phyloP scores from a whole-genome alignment of 768 basidiomycete species.

The Xerocomellus dryophilus region DNA sequence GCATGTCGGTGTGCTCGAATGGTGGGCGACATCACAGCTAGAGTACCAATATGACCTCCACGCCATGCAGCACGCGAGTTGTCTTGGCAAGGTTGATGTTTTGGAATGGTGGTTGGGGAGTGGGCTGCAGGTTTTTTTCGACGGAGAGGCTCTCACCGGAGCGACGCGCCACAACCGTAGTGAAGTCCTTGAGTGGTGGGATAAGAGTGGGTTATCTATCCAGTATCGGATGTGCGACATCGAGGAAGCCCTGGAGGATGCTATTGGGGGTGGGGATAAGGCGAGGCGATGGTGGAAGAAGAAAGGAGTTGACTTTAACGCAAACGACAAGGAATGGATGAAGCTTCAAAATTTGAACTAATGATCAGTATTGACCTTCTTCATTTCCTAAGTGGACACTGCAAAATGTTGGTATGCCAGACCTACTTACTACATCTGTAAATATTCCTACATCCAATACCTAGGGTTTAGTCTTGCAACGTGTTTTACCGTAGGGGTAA shows the following conservation, averaged over 20 bases:
- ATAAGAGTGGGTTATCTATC: slow-evolving; percentile 70
- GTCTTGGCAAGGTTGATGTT: slow-evolving; percentile 75
- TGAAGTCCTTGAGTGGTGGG: slow-evolving; percentile 88
- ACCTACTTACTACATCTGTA: background rate
- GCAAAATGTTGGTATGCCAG: background rate
- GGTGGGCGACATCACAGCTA: slow-evolving; percentile 80
- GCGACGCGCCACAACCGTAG: slow-evolving; percentile 81
- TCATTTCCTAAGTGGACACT: background rate
- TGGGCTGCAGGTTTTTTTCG: slow-evolving; percentile 73
- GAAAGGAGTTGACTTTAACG: slow-evolving; percentile 80
- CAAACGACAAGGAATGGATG: slow-evolving; percentile 87
- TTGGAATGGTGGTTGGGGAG: slow-evolving; percentile 82
- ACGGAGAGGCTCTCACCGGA: slow-evolving; percentile 73
- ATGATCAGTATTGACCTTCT: slow-evolving; percentile 8
- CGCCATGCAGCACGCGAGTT: slow-evolving; percentile 75
- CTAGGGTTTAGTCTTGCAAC: slow-evolving; percentile 3
- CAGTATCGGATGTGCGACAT: slow-evolving; percentile 91
- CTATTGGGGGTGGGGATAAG: slow-evolving; percentile 73
- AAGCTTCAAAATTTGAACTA: slow-evolving; percentile 74
- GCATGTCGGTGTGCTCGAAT: slow-evolving; percentile 71
- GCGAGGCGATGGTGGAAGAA: slow-evolving; percentile 78
- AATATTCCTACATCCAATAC: background rate
- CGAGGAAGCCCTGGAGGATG: slow-evolving; percentile 87
- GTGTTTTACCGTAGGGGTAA: slow-evolving; percentile 8
- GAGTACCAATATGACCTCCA: slow-evolving; percentile 77